Evolutionary conservation across 306 rosid species (phyloP), one percentile per base, ranked within the genome.

Genomic region (Fagus crenata): DNA sequence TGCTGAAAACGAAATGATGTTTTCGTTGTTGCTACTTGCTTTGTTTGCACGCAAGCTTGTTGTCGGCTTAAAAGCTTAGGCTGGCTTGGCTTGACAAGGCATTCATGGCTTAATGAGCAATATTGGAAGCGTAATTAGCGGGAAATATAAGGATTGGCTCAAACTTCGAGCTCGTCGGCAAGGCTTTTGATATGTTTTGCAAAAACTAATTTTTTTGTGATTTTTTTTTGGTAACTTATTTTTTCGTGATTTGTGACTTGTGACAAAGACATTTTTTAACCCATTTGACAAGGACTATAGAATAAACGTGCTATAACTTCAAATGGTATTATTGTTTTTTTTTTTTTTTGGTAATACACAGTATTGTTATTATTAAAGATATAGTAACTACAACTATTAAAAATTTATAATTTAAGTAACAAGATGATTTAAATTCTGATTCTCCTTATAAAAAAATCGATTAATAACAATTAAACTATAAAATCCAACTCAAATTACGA

Each of bases 31-130:
- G 65, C 53, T 31, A 14, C 65, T 80, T 80, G 85, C 89, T 86
- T 82, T 83, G 78, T 83, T 83, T 59, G 64, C 86, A 86, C 87
- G 91, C 87, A 61, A 81, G 64, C 79, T 53, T 71, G 67, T 41
- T 5, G 37, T 63, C 59, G 84, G 81, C 79, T 81, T 42, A 22
- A 43, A 75, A 59, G 65, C 54, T 61, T 67, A 36, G 39, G 54
- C 75, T 74, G 14, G 74, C 80, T 69, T 28, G 79, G 75, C 81
- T 83, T 46, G 12, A 56, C 58, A 15, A 39, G 67, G 17, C 49
- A 1, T 1, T 13, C 7, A 14, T 71, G 7, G 41, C 69, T 46
- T 55, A 35, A 64, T 37, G 17, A 40, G 13, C 15, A 28, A 0
- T 39, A 42, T 32, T 11, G 33, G 2, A 8, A 37, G 31, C 39